Evolutionary conservation across 1,139 yeast genomes (phyloP).

Genomic region (Pichia kudriavzevii): DNA sequence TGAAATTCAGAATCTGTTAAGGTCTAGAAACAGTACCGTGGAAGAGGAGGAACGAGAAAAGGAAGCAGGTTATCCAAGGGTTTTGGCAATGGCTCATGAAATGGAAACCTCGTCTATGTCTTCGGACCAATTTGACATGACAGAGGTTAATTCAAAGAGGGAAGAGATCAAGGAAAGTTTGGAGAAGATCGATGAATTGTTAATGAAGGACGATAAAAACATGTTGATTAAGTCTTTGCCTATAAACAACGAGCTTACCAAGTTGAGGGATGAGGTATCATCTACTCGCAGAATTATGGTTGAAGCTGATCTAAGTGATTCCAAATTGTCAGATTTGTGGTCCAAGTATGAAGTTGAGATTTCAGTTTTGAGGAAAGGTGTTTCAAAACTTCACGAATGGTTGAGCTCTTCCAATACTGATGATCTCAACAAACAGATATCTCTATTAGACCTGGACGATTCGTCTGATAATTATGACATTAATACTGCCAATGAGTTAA

Average conservation of each 20-base stretch:
- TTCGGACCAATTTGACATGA: constrained; percentile 9
- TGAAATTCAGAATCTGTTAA: constrained; percentile 40
- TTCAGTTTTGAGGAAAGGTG: constrained; percentile 13
- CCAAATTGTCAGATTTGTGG: constrained; percentile 11
- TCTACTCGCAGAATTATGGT: constrained; percentile 50
- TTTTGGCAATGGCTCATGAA: constrained; percentile 25
- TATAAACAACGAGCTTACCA: constrained; percentile 4
- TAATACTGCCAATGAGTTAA: constrained; percentile 28
- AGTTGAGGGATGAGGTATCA: constrained; percentile 10
- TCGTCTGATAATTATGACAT: constrained; percentile 27
- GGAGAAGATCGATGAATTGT: constrained; percentile 51
- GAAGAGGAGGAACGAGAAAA: constrained; percentile 20
- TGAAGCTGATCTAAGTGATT: constrained; percentile 52
- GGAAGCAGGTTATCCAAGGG: constrained; percentile 23
- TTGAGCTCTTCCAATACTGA: constrained; percentile 1
- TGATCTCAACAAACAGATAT: constrained; percentile 34
- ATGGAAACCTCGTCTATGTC: constrained; percentile 13
- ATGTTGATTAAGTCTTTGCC: constrained; percentile 17
- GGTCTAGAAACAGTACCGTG: constrained; percentile 14
- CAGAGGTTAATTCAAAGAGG: constrained; percentile 5
- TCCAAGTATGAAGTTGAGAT: constrained; percentile 11
- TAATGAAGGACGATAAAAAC: constrained; percentile 45
- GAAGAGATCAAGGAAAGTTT: constrained; percentile 33
- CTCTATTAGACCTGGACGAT: constrained; percentile 51
- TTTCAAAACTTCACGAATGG: constrained; percentile 13